These are phyloP conservation scores for Geotrichum cucujoidarum DNA, from an alignment of 1,139 yeast genomes.

Conservation along the genomic window DNA sequence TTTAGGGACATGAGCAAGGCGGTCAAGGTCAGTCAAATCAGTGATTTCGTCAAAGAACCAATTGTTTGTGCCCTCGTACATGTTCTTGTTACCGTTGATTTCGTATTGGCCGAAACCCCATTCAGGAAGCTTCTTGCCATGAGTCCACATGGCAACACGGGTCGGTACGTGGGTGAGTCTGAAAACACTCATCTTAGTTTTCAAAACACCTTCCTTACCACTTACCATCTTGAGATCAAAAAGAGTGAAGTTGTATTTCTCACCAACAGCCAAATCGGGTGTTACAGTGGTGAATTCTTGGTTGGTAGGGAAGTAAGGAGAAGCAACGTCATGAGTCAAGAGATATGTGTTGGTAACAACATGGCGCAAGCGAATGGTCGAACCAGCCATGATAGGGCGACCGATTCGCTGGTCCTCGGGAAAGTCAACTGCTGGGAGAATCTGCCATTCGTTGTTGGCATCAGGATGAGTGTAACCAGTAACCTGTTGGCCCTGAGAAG, in stretches of 20 bases:
- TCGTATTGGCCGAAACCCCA: conserved; percentile 94
- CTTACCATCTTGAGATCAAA: conserved; percentile 66
- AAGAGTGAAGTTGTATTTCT: conserved; percentile 65
- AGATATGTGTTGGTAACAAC: conserved; percentile 72
- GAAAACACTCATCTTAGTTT: conserved; percentile 65
- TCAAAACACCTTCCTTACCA: conserved; percentile 51
- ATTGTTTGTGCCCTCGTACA: conserved; percentile 57
- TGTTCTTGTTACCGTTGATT: conserved; percentile 87
- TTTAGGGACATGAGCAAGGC: conserved; percentile 51
- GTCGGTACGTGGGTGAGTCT: conserved; percentile 79
- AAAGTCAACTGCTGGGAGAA: conserved; percentile 57
- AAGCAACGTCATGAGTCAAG: conserved; percentile 93
- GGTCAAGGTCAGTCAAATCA: conserved; percentile 53
- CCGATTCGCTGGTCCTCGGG: conserved; percentile 42
- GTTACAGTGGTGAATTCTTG: conserved; percentile 81
- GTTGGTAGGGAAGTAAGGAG: conserved; percentile 85
- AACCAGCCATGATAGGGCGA: conserved; percentile 52
- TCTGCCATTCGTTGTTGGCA: conserved; percentile 78
- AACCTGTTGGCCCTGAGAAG: conserved; percentile 93
- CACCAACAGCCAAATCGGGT: conserved; percentile 53
- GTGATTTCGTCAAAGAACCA: conserved; percentile 79
- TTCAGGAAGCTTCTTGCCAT: conserved; percentile 77
- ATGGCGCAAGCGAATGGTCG: conserved; percentile 74
- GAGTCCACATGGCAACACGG: conserved; percentile 93
- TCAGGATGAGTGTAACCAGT: conserved; percentile 63